phyloP scores from a whole-genome alignment of 2,329 filamentous ascomycete genomes.

The Fusarium sp. region DNA sequence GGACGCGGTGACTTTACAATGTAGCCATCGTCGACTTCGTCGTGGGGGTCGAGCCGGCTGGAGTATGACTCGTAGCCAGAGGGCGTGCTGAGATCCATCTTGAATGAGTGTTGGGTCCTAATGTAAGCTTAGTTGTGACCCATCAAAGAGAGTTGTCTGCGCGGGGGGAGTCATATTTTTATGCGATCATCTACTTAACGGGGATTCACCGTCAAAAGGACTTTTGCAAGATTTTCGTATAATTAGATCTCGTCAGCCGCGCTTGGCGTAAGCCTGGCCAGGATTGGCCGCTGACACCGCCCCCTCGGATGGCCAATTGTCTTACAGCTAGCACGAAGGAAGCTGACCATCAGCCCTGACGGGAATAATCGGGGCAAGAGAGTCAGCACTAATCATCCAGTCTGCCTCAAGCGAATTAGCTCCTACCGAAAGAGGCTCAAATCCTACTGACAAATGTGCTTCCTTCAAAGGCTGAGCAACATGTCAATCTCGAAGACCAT shows the following conservation, averaged over 20 bases:
- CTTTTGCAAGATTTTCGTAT: not conserved
- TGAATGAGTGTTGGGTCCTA: not conserved
- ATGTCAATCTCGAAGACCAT: not conserved
- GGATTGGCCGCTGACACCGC: not conserved
- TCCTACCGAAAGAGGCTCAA: not conserved
- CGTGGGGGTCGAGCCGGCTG: constrained; percentile 22
- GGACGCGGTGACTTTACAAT: not conserved
- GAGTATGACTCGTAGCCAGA: constrained; percentile 27
- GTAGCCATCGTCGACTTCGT: constrained; percentile 2
- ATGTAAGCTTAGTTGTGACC: not conserved
- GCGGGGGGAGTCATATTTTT: not conserved
- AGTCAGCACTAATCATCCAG: not conserved
- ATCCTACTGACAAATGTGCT: not conserved
- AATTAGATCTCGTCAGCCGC: not conserved
- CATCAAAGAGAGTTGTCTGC: not conserved
- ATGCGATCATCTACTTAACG: not conserved
- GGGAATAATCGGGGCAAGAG: not conserved
- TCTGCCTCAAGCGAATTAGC: not conserved
- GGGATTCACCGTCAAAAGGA: not conserved
- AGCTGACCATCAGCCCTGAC: constrained; percentile 6
- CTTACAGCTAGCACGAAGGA: not conserved
- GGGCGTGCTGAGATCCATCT: constrained; percentile 12
- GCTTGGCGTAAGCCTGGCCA: not conserved
- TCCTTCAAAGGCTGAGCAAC: not conserved
- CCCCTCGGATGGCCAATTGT: not conserved